A percentile compares a stretch with the other conserved stretches of the same genome.
Evolutionary conservation across 306 rosid genomes (phyloP).

Genomic region (Biancaea sappan): DNA sequence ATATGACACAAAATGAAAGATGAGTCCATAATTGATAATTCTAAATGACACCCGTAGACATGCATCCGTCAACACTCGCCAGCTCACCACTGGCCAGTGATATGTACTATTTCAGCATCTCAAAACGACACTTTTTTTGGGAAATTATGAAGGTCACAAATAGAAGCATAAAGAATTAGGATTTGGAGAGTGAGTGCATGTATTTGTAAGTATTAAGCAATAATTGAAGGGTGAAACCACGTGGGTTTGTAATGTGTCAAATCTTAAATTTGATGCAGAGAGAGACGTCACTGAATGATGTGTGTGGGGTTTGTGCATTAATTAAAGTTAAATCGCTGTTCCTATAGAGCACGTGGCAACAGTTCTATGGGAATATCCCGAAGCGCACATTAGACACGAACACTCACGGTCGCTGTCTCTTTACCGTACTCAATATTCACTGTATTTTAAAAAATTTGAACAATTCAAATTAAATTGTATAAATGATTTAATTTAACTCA

Average conservation of each 20-base stretch:
- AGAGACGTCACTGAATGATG: slow-evolving; percentile 24
- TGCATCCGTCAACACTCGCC: slow-evolving; percentile 40
- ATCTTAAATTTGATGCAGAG: slow-evolving; percentile 8
- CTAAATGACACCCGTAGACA: background rate
- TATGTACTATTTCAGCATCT: slow-evolving; percentile 43
- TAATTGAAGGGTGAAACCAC: slow-evolving; percentile 11
- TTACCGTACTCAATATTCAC: too few relatives aligned
- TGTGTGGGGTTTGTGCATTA: slow-evolving; percentile 47
- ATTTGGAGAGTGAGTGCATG: background rate
- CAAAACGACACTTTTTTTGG: background rate
- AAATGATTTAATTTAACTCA: too few relatives aligned
- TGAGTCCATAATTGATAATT: slow-evolving; percentile 12
- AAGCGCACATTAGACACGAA: slow-evolving; percentile 32
- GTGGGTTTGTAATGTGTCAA: slow-evolving; percentile 21
- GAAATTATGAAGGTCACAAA: background rate
- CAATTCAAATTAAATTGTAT: too few relatives aligned
- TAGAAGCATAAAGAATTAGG: background rate
- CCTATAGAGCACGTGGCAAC: slow-evolving; percentile 30
- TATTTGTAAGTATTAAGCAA: background rate
- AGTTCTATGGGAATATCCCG: slow-evolving; percentile 18
- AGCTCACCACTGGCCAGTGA: slow-evolving; percentile 37
- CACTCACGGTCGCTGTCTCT: too few relatives aligned
- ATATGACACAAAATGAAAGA: background rate
- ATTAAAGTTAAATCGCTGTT: slow-evolving; percentile 27
- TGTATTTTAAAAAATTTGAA: too few relatives aligned